These are phyloP conservation scores for Brachypodium distachyon DNA, from an alignment of 202 grass and related monocot genomes.

Conservation along the genomic window DNA sequence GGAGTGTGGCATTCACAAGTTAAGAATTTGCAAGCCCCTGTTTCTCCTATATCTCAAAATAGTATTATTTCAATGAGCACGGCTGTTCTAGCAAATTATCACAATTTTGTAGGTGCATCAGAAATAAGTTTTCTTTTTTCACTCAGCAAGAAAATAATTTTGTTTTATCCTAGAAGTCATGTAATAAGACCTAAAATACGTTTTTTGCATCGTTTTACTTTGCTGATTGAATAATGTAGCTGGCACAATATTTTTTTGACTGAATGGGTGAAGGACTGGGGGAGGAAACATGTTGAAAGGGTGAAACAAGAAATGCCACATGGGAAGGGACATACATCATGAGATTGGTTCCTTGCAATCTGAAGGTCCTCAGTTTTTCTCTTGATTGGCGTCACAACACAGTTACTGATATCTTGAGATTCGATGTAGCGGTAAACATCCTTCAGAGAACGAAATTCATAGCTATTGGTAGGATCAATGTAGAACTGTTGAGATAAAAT, in stretches of 20 bases:
- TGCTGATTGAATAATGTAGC: neutral
- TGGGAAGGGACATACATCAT: slow-evolving; percentile 33
- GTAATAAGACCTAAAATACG: neutral
- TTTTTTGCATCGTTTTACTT: neutral
- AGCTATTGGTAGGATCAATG: slow-evolving; percentile 63
- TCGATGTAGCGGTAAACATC: slow-evolving; percentile 56
- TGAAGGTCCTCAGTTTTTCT: slow-evolving; percentile 35
- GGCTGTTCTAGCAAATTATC: neutral
- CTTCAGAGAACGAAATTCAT: slow-evolving; percentile 70
- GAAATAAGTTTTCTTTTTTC: neutral
- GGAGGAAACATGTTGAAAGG: neutral
- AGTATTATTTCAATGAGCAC: neutral
- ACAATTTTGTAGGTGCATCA: neutral
- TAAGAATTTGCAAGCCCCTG: neutral
- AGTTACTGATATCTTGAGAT: slow-evolving; percentile 43
- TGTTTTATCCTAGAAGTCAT: neutral
- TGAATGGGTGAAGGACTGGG: neutral
- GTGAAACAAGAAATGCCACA: neutral
- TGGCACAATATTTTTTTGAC: neutral
- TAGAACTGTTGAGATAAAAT: slow-evolving; percentile 64
- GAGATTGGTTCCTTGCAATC: slow-evolving; percentile 16
- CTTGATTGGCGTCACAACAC: slow-evolving; percentile 36
- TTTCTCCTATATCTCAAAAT: neutral
- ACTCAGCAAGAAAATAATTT: neutral
- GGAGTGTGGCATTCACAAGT: neutral